Evolutionary conservation across 352 stramenopile species (phyloP).

Genomic region (Phytophthora foliorum): DNA sequence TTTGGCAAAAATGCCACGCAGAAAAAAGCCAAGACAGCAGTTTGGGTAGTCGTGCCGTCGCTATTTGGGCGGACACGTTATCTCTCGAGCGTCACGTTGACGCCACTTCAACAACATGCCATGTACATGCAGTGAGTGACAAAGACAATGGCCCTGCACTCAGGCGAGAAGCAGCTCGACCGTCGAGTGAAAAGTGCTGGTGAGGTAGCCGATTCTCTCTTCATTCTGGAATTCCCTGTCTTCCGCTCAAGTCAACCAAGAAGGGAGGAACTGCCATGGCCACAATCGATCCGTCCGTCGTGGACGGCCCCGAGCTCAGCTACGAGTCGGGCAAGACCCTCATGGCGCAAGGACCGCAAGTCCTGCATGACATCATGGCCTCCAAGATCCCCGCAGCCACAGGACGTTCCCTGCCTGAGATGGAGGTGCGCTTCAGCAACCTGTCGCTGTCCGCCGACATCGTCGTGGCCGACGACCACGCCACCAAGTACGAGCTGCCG

Average conservation of each 20-base stretch:
- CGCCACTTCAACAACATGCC: background rate
- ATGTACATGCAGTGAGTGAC: background rate
- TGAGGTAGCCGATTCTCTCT: background rate
- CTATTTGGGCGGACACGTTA: background rate
- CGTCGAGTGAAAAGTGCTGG: background rate
- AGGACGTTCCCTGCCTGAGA: too few relatives aligned
- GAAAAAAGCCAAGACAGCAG: too few relatives aligned
- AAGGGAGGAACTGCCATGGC: background rate
- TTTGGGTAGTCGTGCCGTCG: background rate
- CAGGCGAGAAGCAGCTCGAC: too few relatives aligned
- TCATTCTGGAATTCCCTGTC: background rate
- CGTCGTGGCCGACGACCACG: slow-evolving; percentile 14
- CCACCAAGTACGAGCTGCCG: slow-evolving; percentile 31
- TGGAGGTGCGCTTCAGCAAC: slow-evolving; percentile 49
- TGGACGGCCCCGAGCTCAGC: too few relatives aligned
- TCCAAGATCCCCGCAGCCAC: too few relatives aligned
- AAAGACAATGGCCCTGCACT: background rate
- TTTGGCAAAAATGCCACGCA: too few relatives aligned
- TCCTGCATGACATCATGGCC: too few relatives aligned
- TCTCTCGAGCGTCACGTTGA: background rate
- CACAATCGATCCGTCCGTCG: background rate
- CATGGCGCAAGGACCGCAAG: too few relatives aligned
- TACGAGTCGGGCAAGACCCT: too few relatives aligned
- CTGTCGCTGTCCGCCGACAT: slow-evolving; percentile 39
- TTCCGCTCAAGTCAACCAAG: background rate